These are phyloP conservation scores for Ceratorhiza oryzae-sativae DNA, from an alignment of 1,284 basidiomycete species.

Conservation along the genomic window DNA sequence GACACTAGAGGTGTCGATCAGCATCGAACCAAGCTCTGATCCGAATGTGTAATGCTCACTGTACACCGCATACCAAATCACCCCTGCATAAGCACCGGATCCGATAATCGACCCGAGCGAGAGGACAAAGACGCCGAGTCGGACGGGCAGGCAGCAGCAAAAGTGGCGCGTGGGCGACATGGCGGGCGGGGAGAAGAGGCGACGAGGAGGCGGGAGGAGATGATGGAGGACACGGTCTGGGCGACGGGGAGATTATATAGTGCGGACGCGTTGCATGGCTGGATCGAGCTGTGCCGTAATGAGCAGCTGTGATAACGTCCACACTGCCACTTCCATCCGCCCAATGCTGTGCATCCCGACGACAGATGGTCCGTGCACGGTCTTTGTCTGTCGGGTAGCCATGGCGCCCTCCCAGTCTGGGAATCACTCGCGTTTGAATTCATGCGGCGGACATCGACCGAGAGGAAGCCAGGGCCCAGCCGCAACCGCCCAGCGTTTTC, in stretches of 20 bases:
- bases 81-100: constrained; percentile 50
- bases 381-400: background rate
- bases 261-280: background rate
- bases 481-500: no score
- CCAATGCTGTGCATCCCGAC: no score
- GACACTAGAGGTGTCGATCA: background rate
- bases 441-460: background rate
- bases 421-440: background rate
- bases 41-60: background rate
- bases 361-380: no score
- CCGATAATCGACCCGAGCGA: constrained; percentile 62
- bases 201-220: background rate
- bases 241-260: constrained; percentile 12
- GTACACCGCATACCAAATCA: constrained; percentile 24
- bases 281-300: constrained; percentile 4
- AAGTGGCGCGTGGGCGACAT: constrained; percentile 48
- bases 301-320: background rate
- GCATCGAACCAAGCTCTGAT: background rate
- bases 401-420: no score
- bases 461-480: no score
- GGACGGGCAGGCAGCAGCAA: constrained; percentile 70
- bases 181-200: background rate
- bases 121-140: constrained; percentile 64
- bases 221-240: background rate
- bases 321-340: constrained; percentile 2